phyloP scores from a whole-genome alignment of 345 rosid genomes.

The Arabis hirsuta region DNA sequence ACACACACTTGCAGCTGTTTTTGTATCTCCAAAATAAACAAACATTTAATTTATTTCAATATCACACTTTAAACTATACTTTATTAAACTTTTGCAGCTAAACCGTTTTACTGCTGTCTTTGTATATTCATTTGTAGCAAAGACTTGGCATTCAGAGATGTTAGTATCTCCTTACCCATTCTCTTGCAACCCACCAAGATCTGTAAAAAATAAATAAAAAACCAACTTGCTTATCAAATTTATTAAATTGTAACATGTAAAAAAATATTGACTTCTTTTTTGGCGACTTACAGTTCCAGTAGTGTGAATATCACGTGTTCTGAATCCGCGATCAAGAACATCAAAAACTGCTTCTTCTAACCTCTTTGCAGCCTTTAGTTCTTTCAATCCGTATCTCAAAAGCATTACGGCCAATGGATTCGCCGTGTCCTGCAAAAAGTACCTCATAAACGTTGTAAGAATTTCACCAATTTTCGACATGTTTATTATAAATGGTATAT shows the following conservation, averaged over 20 bases:
- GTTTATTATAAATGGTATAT: not conserved
- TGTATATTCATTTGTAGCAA: not conserved
- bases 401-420: constrained; percentile 38
- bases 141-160: constrained; percentile 9
- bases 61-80: not conserved
- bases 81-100: not conserved
- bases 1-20: not conserved
- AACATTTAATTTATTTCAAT: not conserved
- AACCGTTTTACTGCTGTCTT: not conserved
- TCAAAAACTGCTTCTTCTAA: constrained; percentile 29
- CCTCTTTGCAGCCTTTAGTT: constrained; percentile 32
- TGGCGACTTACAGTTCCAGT: constrained; percentile 13
- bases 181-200: constrained; percentile 24
- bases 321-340: constrained; percentile 35
- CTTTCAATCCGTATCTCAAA: constrained; percentile 34
- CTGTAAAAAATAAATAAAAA: not conserved
- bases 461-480: not conserved
- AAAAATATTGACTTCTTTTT: too few relatives aligned
- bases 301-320: constrained; percentile 36
- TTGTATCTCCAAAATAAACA: not conserved
- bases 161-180: constrained; percentile 27
- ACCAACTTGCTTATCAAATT: not conserved
- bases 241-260: not conserved
- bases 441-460: not conserved
- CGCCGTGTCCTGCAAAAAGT: constrained; percentile 24